Base-by-base conservation (phyloP, 345 rosid genomes). In the Linum tenue region DNA sequence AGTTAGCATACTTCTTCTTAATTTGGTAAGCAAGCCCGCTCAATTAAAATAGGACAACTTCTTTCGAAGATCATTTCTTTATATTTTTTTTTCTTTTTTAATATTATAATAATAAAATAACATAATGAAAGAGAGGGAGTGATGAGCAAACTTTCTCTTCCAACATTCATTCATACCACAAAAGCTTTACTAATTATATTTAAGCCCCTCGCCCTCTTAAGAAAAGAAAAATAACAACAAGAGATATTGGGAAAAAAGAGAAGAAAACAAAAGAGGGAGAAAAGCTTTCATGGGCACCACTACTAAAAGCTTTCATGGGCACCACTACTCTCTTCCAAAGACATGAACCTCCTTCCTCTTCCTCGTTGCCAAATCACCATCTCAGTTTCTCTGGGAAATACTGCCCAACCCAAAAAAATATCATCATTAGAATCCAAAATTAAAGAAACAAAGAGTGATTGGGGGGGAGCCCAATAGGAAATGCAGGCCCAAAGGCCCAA, bases 321-420 rank as follows among this genome's bases (percentile, higher is more conserved):
- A 55, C 12, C 12, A 55, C 12, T 55, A 38, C 12, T 38, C 2
- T 16, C 7, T n/a, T 63, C 38, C 14, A 11, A 36, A 39, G 39
- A 16, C 42, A 43, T 3, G 12, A 12, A 35, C 44, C 5, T 15
- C 40, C 36, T 15, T 37, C 5, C 22, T 17, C 2, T 16, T 7
- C 22, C 3, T 4, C 10, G 5, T 1, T 14, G 39, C 4, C 39
- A 16, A 8, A 36, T 62, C 53, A 83, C 87, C 87, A 83, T 63
- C 78, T 73, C 4, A 83, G 80, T 70, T 76, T 78, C 22, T 53
- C 72, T 3, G 83, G 82, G 64, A 83, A 83, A 71, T 83, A 83
- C 87, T 81, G 53, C 15, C 53, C 53, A 48, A 48, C 53, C n/a
- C 53, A 12, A 48, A 48, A 48, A 4, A 10, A 48, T 9, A 9